Conservation (phyloP, 1,284 basidiomycete genomes). For the Inonotus hispidus region DNA sequence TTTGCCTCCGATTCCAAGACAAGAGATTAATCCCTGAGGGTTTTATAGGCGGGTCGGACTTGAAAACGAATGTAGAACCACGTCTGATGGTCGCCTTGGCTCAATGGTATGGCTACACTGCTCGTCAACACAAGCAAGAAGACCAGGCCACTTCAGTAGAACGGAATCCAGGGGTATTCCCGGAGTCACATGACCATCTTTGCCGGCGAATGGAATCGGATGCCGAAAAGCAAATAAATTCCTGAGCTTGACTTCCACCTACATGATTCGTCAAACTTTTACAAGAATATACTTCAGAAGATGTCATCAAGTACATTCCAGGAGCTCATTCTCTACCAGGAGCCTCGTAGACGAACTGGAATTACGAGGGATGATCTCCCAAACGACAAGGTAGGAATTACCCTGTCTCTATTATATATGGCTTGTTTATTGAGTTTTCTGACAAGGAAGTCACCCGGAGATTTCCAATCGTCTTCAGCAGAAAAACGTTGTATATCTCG, state of each 20-base stretch:
- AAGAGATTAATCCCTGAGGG: too few relatives aligned
- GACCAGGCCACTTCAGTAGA: too few relatives aligned
- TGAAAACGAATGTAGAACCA: too few relatives aligned
- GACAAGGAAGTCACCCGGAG: slow-evolving; percentile 7
- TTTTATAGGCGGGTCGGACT: too few relatives aligned
- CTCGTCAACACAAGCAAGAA: too few relatives aligned
- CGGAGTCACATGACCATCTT: too few relatives aligned
- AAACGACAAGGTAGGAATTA: slow-evolving; percentile 13
- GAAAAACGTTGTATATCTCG: slow-evolving; percentile 65
- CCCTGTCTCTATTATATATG: background rate
- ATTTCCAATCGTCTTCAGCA: slow-evolving; percentile 5
- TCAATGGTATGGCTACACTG: too few relatives aligned
- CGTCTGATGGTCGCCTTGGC: too few relatives aligned
- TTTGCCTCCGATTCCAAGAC: too few relatives aligned
- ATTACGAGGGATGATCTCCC: slow-evolving; percentile 14
- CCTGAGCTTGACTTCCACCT: background rate
- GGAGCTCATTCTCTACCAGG: background rate
- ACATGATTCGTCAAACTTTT: background rate
- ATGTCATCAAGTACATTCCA: background rate
- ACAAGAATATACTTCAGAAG: background rate
- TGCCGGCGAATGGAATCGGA: too few relatives aligned
- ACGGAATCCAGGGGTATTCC: too few relatives aligned
- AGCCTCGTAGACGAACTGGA: slow-evolving; percentile 11
- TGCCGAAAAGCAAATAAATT: too few relatives aligned
- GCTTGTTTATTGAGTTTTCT: background rate